Base-by-base conservation (phyloP, 1,139 yeast species). In the Candida labiduridarum region DNA sequence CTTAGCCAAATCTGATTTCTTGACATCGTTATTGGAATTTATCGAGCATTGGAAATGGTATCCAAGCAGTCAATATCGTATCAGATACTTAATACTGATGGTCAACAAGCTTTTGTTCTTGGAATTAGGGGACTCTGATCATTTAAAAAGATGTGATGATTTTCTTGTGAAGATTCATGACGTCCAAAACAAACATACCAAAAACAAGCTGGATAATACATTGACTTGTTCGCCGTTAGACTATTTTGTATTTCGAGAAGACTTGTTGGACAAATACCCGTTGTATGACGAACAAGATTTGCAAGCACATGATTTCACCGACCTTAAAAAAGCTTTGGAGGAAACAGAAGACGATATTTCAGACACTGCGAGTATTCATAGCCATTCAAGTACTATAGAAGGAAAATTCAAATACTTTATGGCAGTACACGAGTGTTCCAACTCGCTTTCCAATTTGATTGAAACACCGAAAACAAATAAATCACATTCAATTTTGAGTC, bases 221-320 rank as follows among this genome's bases (percentile, higher is more conserved):
- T 66, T 83, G 44, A 72, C 77, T 0, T 83, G 90, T 34, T 84
- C 96, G 1, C 94, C 96, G 0, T 68, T 90, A 33, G 96, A 90
- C 58, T 91, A 89, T 63, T 84, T 83, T 62, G 84, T 89, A 4
- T 89, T 88, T 61, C 76, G 90, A 53, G 88, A 87, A 54, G 96
- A 90, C 56, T 67, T 91, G 6, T 67, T 78, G 3, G 82, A 91
- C 22, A 79, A 96, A 55, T 91, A 84, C 61, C 97, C 98, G 0
- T 69, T 88, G 4, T 85, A 77, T 56, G 67, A 76, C 31, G 60
- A 55, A 11, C 46, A 53, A 7, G 49, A 57, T 50, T 33, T 52
- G 16, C 49, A 52, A 33, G 52, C 59, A 10, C 60, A 55, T 51
- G 65, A 64, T 35, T 60, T 63, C 47, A 49, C 54, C 29, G 59